Percentiles rank a stretch among this genome's conserved stretches.
Evolutionary conservation across 176 grass and related monocot species (phyloP).

Genomic region (Zizania latifolia): DNA sequence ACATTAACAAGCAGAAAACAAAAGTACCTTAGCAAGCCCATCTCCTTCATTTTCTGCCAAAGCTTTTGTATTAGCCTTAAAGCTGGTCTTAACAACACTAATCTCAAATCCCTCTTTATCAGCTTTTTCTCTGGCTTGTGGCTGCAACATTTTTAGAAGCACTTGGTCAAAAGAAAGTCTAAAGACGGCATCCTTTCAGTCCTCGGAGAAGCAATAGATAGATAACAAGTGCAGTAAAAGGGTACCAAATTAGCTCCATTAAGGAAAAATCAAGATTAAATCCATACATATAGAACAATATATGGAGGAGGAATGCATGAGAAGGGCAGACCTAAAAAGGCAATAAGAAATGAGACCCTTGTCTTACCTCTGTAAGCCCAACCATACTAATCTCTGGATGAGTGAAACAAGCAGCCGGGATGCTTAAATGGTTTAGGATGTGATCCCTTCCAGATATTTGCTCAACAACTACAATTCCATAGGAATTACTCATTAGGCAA

Average conservation of each 20-base stretch:
- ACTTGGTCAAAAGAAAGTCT: background rate
- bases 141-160: conserved; percentile 53
- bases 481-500: conserved; percentile 28
- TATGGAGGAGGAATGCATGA: background rate
- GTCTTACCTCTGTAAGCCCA: conserved; percentile 81
- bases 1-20: background rate
- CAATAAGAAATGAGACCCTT: background rate
- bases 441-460: conserved; percentile 73
- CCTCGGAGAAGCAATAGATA: background rate
- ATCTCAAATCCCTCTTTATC: conserved; percentile 86
- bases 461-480: conserved; percentile 59
- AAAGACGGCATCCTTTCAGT: background rate
- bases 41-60: conserved; percentile 99
- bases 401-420: conserved; percentile 95
- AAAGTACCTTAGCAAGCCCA: conserved; percentile 73
- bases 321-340: conserved; percentile 5
- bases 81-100: conserved; percentile 88
- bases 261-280: background rate
- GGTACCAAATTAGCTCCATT: background rate
- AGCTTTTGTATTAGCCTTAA: conserved; percentile 98
- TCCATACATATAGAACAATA: background rate
- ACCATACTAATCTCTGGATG: conserved; percentile 99
- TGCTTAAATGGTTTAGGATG: conserved; percentile 90
- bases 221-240: conserved; percentile 1
- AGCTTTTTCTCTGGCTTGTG: conserved; percentile 88